Percentiles rank a stretch among this genome's conserved stretches.
These are phyloP conservation scores for Chaetomium tenue DNA, from an alignment of 495 filamentous ascomycete genomes.

Conservation along the genomic window DNA sequence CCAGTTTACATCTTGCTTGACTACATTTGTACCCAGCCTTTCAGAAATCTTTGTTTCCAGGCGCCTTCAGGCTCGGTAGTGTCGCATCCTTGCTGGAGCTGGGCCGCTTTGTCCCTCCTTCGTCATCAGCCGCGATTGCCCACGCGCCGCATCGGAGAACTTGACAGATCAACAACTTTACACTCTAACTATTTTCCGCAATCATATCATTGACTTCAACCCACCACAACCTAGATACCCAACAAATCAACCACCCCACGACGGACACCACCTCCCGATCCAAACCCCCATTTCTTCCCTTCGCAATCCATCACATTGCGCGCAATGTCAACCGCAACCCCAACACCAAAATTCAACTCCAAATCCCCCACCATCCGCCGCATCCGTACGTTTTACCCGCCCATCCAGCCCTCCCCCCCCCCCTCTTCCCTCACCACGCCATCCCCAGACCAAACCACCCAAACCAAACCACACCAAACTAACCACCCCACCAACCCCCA, in stretches of 20 bases:
- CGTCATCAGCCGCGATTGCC: slow-evolving; percentile 5
- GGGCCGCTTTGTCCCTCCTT: slow-evolving; percentile 19
- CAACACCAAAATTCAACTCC: slow-evolving; percentile 59
- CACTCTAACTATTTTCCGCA: background rate
- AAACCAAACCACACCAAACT: slow-evolving; percentile 9
- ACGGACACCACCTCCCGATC: background rate
- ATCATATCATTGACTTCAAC: background rate
- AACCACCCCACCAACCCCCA: slow-evolving; percentile 35
- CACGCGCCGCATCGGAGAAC: background rate
- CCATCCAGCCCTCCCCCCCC: slow-evolving; percentile 9
- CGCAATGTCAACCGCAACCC: slow-evolving; percentile 31
- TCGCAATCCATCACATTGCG: background rate
- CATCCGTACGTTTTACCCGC: slow-evolving; percentile 54
- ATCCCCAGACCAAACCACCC: slow-evolving; percentile 20
- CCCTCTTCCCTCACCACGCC: slow-evolving; percentile 6
- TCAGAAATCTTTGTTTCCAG: background rate
- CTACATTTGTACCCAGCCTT: no score
- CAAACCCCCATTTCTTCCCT: background rate
- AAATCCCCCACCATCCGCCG: slow-evolving; percentile 79
- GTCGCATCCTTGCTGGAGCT: slow-evolving; percentile 17
- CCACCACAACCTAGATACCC: background rate
- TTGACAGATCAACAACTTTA: background rate
- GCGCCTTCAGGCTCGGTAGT: background rate
- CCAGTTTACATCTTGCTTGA: no score
- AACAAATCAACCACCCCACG: background rate